Percentiles rank a stretch among this genome's conserved stretches.
Conservation (phyloP, 306 rosid species). For the Prunus salicina region DNA sequence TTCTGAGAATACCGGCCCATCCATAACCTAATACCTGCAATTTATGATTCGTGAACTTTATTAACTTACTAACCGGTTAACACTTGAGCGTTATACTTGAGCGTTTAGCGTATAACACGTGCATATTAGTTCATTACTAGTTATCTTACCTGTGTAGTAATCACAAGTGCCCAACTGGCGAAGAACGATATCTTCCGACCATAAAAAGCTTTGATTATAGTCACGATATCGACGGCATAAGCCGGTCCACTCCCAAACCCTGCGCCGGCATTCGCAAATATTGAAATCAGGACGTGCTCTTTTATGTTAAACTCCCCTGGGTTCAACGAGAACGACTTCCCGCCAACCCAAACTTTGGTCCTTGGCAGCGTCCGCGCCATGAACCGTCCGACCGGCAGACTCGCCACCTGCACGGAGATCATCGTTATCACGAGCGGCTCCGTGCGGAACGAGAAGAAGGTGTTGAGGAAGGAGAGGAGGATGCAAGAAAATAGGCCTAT, state of each 20-base stretch:
- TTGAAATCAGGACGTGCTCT: conserved; percentile 42
- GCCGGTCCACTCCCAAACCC: conserved; percentile 31
- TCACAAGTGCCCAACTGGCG: conserved; percentile 27
- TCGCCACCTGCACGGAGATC: conserved; percentile 64
- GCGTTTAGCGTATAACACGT: too few relatives aligned
- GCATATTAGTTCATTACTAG: background rate
- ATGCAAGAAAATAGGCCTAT: conserved; percentile 58
- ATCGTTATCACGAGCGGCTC: conserved; percentile 63
- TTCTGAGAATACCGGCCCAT: conserved; percentile 34
- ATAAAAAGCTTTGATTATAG: conserved; percentile 34
- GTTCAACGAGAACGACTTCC: conserved; percentile 25
- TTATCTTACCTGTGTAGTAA: conserved; percentile 31
- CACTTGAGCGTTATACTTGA: too few relatives aligned
- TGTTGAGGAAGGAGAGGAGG: conserved; percentile 69
- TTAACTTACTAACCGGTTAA: too few relatives aligned
- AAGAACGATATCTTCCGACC: conserved; percentile 28
- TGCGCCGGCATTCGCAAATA: conserved; percentile 37
- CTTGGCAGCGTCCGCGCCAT: conserved; percentile 56
- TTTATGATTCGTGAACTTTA: background rate
- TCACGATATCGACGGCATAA: conserved; percentile 32
- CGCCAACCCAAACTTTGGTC: conserved; percentile 37
- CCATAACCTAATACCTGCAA: conserved; percentile 54
- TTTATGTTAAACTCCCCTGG: conserved; percentile 40
- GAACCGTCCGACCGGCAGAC: conserved; percentile 71
- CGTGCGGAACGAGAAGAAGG: conserved; percentile 73